Evolutionary conservation across 2,329 filamentous ascomycete species (phyloP).

Genomic region (Monosporascus sp.): DNA sequence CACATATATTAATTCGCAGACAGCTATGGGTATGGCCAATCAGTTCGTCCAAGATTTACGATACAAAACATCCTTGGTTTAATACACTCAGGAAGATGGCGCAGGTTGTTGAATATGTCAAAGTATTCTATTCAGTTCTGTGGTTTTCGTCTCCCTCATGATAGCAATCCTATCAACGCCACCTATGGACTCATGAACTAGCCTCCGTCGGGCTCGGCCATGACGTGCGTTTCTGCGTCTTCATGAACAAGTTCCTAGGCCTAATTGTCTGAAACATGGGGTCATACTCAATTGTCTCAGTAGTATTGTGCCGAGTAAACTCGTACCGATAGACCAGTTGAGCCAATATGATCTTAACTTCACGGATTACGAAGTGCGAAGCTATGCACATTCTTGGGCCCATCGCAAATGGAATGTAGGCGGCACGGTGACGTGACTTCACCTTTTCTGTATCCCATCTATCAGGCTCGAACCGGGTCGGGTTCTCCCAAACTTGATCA

Average conservation of each 20-base stretch:
- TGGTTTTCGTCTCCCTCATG: too few relatives aligned
- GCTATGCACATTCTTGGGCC: conserved; percentile 57
- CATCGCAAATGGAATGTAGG: conserved; percentile 55
- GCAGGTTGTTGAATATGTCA: too few relatives aligned
- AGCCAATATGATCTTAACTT: conserved; percentile 54
- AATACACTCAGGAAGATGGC: too few relatives aligned
- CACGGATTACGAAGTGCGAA: conserved; percentile 59
- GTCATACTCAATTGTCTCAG: conserved; percentile 52
- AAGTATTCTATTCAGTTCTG: too few relatives aligned
- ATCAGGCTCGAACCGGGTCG: conserved; percentile 52
- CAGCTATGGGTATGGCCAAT: too few relatives aligned
- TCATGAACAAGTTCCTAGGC: conserved; percentile 49
- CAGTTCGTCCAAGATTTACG: too few relatives aligned
- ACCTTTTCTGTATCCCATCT: conserved; percentile 52
- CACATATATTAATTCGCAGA: too few relatives aligned
- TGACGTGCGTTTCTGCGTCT: conserved; percentile 42
- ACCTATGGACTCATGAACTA: too few relatives aligned
- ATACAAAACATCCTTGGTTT: too few relatives aligned
- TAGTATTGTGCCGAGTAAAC: conserved; percentile 44
- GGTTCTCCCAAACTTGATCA: conserved; percentile 52
- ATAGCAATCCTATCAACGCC: too few relatives aligned
- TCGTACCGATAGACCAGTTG: conserved; percentile 57
- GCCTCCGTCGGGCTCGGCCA: too few relatives aligned
- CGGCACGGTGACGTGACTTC: conserved; percentile 44
- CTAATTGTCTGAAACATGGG: conserved; percentile 55